Base-by-base conservation (phyloP, 31 red algal species). In the Porphyra umbilicalis region DNA sequence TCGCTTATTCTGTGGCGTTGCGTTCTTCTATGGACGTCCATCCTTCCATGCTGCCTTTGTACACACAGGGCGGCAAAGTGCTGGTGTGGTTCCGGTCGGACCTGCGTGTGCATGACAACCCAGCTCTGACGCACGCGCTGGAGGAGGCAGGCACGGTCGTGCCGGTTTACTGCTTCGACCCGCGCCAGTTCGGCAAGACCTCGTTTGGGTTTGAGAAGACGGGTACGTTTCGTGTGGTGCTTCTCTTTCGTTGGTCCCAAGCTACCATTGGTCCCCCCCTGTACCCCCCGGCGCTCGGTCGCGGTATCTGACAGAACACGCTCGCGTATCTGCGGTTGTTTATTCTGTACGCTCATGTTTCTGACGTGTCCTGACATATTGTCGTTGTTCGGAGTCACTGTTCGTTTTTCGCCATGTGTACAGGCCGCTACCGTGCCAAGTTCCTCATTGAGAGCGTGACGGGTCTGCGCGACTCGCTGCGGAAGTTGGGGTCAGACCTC, bases 121-220 rank as follows among this genome's bases (percentile, higher is more conserved):
- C 94, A 18, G 91, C 98, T 30, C 81, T 99, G 32, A 82, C 84
- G 6, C 76, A 86, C 31, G 98, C 95, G 14, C 74, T 92, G 18
- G 92, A 96, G 77, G 87, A 94, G 44, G 97, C 90, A 18, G 76
- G 82, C 37, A 36, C 78, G 34, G 89, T 99, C 15, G 76, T 99
- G 34, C 98, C 98, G 25, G 94, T 99, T 0, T 97, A 91, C 75
- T 94, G 92, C 78, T 99, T 99, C 77, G 94, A 99, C 78, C 94
- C 98, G 38, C 84, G 94, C 35, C 94, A 95, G 46, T 99, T 99
- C 81, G 98, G 98, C 33, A 88, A 86, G 39, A 99, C 98, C 14
- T 91, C 91, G 20, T 99, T 94, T 84, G 98, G 98, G 32, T 99
- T 97, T 80, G 92, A 96, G 89, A 99, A 99, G 80, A 99, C 98